phyloP scores from a whole-genome alignment of 495 filamentous ascomycete species.

The Neurospora sp. region DNA sequence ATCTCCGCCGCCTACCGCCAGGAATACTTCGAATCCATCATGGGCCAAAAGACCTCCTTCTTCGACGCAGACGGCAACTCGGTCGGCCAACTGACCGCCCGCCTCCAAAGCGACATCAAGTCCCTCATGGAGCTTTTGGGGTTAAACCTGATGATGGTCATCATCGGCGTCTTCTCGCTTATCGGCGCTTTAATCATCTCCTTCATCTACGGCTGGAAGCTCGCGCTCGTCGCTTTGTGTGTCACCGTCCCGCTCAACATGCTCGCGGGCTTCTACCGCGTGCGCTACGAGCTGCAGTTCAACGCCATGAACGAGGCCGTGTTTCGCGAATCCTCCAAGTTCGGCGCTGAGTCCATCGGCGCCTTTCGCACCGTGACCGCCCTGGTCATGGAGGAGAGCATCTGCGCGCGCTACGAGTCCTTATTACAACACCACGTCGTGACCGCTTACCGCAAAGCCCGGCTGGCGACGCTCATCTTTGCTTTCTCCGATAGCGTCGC shows the following conservation, averaged over 20 bases:
- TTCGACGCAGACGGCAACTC: slow-evolving; percentile 56
- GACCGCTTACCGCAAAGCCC: slow-evolving; percentile 32
- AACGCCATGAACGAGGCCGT: slow-evolving; percentile 44
- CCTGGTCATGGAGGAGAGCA: slow-evolving; percentile 46
- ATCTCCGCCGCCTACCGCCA: slow-evolving; percentile 42
- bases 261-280: slow-evolving; percentile 38
- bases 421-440: slow-evolving; percentile 30
- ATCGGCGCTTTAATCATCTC: slow-evolving; percentile 39
- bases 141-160: slow-evolving; percentile 42
- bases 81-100: slow-evolving; percentile 49
- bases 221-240: slow-evolving; percentile 39
- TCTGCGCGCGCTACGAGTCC: slow-evolving; percentile 32
- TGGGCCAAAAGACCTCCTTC: slow-evolving; percentile 49
- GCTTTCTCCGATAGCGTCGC: slow-evolving; percentile 33
- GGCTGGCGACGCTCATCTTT: slow-evolving; percentile 33
- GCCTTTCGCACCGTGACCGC: slow-evolving; percentile 49
- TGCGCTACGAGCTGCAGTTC: slow-evolving; percentile 47
- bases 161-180: slow-evolving; percentile 40
- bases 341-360: slow-evolving; percentile 49
- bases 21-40: slow-evolving; percentile 47
- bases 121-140: slow-evolving; percentile 54
- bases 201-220: slow-evolving; percentile 48
- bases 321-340: slow-evolving; percentile 48
- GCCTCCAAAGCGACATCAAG: slow-evolving; percentile 47
- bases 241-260: slow-evolving; percentile 40